Conservation (phyloP, 257 asterid species). For the Solanum phureja region DNA sequence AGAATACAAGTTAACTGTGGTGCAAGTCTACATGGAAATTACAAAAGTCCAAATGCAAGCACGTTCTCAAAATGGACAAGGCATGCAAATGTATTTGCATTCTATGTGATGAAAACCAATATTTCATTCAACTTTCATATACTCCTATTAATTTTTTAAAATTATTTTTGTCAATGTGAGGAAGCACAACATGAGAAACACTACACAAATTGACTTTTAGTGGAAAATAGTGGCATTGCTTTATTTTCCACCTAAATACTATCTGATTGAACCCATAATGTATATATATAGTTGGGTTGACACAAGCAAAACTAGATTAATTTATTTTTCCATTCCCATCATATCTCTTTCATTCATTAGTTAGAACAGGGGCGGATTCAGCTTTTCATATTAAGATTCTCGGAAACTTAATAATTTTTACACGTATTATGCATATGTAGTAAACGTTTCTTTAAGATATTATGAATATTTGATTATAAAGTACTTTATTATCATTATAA, state of each 20-base stretch:
- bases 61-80: background rate
- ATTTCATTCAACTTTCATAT: background rate
- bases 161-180: background rate
- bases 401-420: background rate
- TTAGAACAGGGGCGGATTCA: background rate
- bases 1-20: background rate
- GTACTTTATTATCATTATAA: background rate
- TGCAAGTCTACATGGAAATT: background rate
- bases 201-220: background rate
- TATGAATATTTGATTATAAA: background rate
- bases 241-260: conserved; percentile 3
- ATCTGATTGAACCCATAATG: background rate
- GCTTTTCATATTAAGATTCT: background rate
- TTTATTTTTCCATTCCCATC: background rate
- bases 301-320: background rate
- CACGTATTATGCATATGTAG: background rate
- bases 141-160: background rate
- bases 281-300: background rate
- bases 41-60: background rate
- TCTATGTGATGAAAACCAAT: background rate
- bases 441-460: background rate
- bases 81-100: background rate
- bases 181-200: background rate
- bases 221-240: background rate
- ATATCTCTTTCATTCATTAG: background rate